Evolutionary conservation across 1,284 basidiomycete genomes (phyloP), one percentile per base, ranked within the genome.

Genomic region (Pseudozyma tsukubaensis): DNA sequence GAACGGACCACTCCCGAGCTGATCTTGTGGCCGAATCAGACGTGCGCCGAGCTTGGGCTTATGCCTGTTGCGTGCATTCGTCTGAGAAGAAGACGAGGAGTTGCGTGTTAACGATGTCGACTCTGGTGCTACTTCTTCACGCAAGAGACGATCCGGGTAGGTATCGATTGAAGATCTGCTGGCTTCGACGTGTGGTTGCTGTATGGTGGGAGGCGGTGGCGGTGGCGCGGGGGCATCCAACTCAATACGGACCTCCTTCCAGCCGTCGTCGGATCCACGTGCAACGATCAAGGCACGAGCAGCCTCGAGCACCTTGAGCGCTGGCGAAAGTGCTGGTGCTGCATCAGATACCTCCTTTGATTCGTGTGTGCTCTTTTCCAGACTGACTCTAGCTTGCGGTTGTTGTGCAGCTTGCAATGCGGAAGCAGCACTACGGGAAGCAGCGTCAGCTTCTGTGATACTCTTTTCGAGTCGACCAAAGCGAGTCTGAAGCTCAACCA

Each of bases 1-100:
- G 47, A 80, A 70, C 34, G 78, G 78, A 12, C 78, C 78, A 45
- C 72, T 79, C 8, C 78, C 78, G 8, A 80, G 59, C 56, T 80
- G 76, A 32, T 79, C 78, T 24, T 67, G 62, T 14, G 77, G 75
- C 16, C 64, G 60, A 18, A 80, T 69, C 4, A 80, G 59, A 19
- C 78, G 64, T 14, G 72, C 78, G 14, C 78, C 78, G 1, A 79
- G 58, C 44, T 71, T 75, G 6, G 72, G 59, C 40, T 57, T 71
- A 43, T 62, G 50, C 47, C 57, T 60, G 40, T 42, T 64, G 12
- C 72, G 72, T 1, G 67, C 50, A 16, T 51, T 59, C 1, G 53
- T 39, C 9, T 52, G 29, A 2, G 68, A 71, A 12, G 72, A 69
- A 10, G 58, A 54, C 0, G 71, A 73, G 8, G 71, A 73, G 32